Evolutionary conservation across 192 early-diverging fungal genomes (phyloP), one percentile per base, ranked within the genome.

Genomic region (Backusella parvicylindrica): DNA sequence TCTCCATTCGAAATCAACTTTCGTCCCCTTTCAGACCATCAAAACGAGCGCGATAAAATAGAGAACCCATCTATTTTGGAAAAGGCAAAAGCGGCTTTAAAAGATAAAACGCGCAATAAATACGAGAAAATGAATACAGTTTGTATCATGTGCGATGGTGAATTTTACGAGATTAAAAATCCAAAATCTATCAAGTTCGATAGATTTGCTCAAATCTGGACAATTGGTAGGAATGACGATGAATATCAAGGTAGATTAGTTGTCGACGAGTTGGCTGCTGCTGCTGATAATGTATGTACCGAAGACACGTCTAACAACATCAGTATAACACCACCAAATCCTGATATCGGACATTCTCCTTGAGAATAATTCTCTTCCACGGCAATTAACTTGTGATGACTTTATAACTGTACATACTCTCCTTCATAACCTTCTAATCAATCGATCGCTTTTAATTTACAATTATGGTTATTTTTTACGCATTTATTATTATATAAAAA

Each of bases 61-160:
- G 28, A 63, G 36, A 80, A 78, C 21, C 47, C 26, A 5, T 79
- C 81, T 13, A 71, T 81, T 3, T 68, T 78, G 3, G 3, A 68
- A 60, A 60, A 50, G 18, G 7, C 68, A 15, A 41, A 53, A 12
- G 36, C 23, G 21, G 76, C 71, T 56, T 75, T 73, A 53, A 80
- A 78, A 31, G 71, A 78, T 35, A 75, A 72, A 40, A 53, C 37
- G 16, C 26, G 37, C 36, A 64, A 71, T 31, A 71, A 77, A 28
- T 75, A 77, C 33, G 71, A 75, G 31, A 43, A 70, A 2, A 83
- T 81, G 12, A 86, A 86, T 9, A 78, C 87, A 64, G 79, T 91
- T 12, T 90, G 88, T 74, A 83, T 87, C 64, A 92, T 93, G 92
- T 89, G 90, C 81, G 92, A 93, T 78, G 92, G 92, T 41, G 92